Conservation (phyloP, 192 early-diverging fungal genomes). For the Martensiomyces pterosporus region DNA sequence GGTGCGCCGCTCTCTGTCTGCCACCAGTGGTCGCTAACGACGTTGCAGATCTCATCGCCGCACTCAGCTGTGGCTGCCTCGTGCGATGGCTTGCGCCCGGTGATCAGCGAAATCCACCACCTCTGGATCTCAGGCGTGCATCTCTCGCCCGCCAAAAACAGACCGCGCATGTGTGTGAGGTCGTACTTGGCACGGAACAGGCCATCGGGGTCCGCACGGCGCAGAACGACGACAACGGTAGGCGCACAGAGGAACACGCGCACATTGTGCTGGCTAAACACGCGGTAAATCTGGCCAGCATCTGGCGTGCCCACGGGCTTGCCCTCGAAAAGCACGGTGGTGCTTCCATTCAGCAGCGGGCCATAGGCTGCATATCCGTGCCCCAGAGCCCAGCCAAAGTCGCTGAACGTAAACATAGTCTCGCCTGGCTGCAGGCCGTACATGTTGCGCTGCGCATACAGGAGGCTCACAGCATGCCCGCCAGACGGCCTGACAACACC, state of each 20-base stretch:
- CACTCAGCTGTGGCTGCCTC: conserved; percentile 12
- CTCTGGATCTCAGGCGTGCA: conserved; percentile 73
- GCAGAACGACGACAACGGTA: conserved; percentile 78
- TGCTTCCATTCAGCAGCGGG: conserved; percentile 71
- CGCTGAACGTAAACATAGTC: conserved; percentile 73
- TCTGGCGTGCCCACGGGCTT: conserved; percentile 80
- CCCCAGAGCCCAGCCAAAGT: conserved; percentile 88
- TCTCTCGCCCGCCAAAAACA: conserved; percentile 81
- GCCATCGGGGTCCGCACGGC: conserved; percentile 72
- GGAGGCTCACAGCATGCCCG: conserved; percentile 69
- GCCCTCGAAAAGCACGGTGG: conserved; percentile 80
- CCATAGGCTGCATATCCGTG: conserved; percentile 81
- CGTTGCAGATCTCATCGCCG: conserved; percentile 31
- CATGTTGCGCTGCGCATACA: conserved; percentile 68
- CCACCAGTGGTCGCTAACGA: conserved; percentile 87
- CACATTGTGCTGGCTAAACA: conserved; percentile 73
- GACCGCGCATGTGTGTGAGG: conserved; percentile 56
- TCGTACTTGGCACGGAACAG: conserved; percentile 55
- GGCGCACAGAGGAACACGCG: conserved; percentile 78
- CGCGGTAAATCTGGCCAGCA: conserved; percentile 75
- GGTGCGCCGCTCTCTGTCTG: conserved; percentile 85
- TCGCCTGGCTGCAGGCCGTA: conserved; percentile 72
- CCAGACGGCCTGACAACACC: conserved; percentile 52
- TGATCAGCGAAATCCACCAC: conserved; percentile 50
- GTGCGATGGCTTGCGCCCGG: conserved; percentile 15